A percentile compares a stretch with the other conserved stretches of the same genome.
Conservation (phyloP, 148 eudicot species). For the Diospyros lotus region DNA sequence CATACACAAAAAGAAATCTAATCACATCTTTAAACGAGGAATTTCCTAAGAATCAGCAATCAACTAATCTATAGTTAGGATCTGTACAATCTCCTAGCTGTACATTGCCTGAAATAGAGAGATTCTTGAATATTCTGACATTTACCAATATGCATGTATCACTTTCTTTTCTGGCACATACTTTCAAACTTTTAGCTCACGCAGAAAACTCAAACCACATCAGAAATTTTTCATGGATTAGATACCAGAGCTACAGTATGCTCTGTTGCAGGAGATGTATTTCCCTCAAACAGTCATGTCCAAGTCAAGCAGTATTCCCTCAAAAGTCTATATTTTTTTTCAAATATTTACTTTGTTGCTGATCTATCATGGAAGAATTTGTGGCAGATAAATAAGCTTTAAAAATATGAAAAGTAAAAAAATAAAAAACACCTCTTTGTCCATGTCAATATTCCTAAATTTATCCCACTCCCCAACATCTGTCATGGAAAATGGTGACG, state of each 20-base stretch:
- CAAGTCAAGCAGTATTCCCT: not conserved
- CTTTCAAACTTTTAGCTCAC: too few relatives aligned
- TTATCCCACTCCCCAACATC: slow-evolving; percentile 80
- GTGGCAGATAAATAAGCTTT: slow-evolving; percentile 16
- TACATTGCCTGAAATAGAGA: too few relatives aligned
- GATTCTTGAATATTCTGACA: too few relatives aligned
- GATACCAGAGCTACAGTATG: not conserved
- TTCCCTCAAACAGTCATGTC: not conserved
- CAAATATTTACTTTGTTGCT: not conserved
- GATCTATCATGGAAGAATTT: slow-evolving; percentile 11
- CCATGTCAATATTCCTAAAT: slow-evolving; percentile 91
- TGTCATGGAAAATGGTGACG: slow-evolving; percentile 76
- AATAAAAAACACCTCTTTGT: slow-evolving; percentile 66
- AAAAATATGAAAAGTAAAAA: slow-evolving; percentile 28
- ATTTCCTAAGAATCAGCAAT: too few relatives aligned
- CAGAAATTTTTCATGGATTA: not conserved
- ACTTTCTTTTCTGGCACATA: too few relatives aligned
- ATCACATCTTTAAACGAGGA: too few relatives aligned
- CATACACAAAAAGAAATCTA: too few relatives aligned
- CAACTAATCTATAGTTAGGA: too few relatives aligned
- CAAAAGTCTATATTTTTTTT: not conserved
- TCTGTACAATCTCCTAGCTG: too few relatives aligned
- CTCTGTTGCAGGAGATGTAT: not conserved
- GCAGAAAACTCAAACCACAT: not conserved
- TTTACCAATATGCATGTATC: too few relatives aligned